Base-by-base conservation (phyloP, 768 basidiomycete genomes). In the Asterophora parasitica region DNA sequence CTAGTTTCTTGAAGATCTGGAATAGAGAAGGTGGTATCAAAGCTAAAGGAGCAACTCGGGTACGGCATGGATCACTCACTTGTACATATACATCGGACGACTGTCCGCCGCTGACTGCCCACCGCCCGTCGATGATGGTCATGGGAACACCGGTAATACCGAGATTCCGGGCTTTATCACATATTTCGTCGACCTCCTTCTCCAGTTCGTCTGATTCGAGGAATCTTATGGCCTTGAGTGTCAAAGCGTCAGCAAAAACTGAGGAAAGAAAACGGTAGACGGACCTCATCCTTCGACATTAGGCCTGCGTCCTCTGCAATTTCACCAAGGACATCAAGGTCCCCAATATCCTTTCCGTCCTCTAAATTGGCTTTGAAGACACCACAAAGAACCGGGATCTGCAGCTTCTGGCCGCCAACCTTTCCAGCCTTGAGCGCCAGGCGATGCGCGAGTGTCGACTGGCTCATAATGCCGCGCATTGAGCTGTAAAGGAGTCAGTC, bases 141-240 rank as follows among this genome's bases (percentile, higher is more conserved):
- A 88, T 79, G 7, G 89, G 89, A 3, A 92, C 86, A 32, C 88
- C 88, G 4, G 78, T 81, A 42, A 92, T 78, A 13, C 88, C 88
- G 47, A 81, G 76, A 34, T 69, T 66, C 45, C 81, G 76, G 33
- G 84, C 84, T 40, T 79, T 75, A 7, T 73, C 70, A 56, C 81
- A 82, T 66, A 83, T 79, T 8, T 69, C 66, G 51, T 81, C 68
- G 1, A 91, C 81, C 53, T 87, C 85, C 44, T 75, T 70, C 56
- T 76, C 71, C 48, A 83, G 69, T 56, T 86, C 85, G 58, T 83
- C 74, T 3, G 83, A 80, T 33, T 79, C 51, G 27, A 92, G 66
- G 65, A 89, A 92, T 34, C 65, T 61, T 30, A 81, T 46, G 10
- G 83, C 83, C 83, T 89, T 59, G 20, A 33, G 48, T 43, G 17